Conservation (phyloP, 352 stramenopile species). For the Phytopythium boreale region DNA sequence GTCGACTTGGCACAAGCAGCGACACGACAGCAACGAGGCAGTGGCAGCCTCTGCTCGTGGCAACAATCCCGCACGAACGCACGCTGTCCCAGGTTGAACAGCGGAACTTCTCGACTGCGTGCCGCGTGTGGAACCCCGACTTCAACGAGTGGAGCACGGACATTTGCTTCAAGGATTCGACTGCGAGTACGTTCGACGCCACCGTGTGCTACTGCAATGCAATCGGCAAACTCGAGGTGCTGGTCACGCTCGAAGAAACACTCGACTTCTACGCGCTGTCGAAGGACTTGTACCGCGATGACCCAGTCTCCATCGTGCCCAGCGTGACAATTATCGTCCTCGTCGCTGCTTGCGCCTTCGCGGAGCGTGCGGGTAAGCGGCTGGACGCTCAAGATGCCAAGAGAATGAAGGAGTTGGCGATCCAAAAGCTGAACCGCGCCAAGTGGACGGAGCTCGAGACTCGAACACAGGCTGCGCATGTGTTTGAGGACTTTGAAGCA, state of each 20-base stretch:
- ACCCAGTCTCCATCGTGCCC: conserved; percentile 47
- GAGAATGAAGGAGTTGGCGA: conserved; percentile 47
- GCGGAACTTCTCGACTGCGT: conserved; percentile 60
- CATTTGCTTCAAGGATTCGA: conserved; percentile 61
- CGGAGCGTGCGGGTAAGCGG: conserved; percentile 26
- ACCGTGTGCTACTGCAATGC: conserved; percentile 64
- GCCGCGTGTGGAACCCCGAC: conserved; percentile 46
- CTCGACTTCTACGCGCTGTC: conserved; percentile 60
- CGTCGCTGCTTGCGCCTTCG: conserved; percentile 30
- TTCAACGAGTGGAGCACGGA: conserved; percentile 34
- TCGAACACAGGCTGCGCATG: conserved; percentile 22
- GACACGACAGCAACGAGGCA: conserved; percentile 5
- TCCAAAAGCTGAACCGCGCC: conserved; percentile 53
- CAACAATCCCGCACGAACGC: conserved; percentile 49
- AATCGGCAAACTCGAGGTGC: conserved; percentile 43
- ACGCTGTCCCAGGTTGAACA: conserved; percentile 40
- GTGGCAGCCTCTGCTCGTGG: conserved; percentile 39
- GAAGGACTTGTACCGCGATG: conserved; percentile 58
- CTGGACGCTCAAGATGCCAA: conserved; percentile 33
- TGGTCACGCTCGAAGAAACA: conserved; percentile 59
- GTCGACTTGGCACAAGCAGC: conserved; percentile 4
- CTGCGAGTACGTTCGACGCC: conserved; percentile 22
- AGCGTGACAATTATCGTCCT: conserved; percentile 36
- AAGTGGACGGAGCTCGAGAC: conserved; percentile 64
- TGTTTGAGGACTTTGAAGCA: conserved; percentile 50